phyloP scores from a whole-genome alignment of 768 basidiomycete species.

The Boletus rubroflammeus region DNA sequence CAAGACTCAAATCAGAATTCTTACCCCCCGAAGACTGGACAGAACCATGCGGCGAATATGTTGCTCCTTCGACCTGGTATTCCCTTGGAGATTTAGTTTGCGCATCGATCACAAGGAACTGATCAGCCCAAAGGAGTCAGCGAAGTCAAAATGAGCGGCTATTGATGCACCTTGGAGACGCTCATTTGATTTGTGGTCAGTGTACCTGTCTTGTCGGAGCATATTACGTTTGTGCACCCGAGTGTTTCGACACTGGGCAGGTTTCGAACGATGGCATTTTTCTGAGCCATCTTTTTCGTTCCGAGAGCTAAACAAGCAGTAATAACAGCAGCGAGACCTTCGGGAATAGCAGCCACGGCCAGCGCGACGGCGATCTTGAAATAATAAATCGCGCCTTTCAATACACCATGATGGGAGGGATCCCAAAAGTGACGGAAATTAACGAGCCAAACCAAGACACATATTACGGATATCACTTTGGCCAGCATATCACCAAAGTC shows the following conservation, averaged over 20 bases:
- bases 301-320: constrained; percentile 95
- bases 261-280: constrained; percentile 96
- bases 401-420: constrained; percentile 82
- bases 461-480: constrained; percentile 96
- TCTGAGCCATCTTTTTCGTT: constrained; percentile 99
- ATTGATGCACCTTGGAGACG: constrained; percentile 63
- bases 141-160: not conserved
- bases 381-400: constrained; percentile 97
- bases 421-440: constrained; percentile 97
- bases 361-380: constrained; percentile 99
- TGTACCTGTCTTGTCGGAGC: constrained; percentile 98
- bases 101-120: constrained; percentile 77
- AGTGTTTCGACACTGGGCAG: constrained; percentile 96
- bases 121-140: constrained; percentile 4
- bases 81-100: constrained; percentile 51
- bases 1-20: constrained; percentile 55
- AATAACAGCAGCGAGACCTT: constrained; percentile 97
- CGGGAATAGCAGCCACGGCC: constrained; percentile 98
- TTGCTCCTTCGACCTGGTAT: constrained; percentile 86
- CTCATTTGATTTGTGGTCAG: constrained; percentile 98
- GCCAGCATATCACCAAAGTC: constrained; percentile 98
- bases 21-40: constrained; percentile 68
- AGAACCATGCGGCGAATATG: constrained; percentile 82
- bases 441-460: constrained; percentile 96
- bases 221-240: constrained; percentile 97